Evolutionary conservation across 140 eudicot genomes (phyloP), one percentile per base, ranked within the genome.

Genomic region (Bidens hawaiensis): DNA sequence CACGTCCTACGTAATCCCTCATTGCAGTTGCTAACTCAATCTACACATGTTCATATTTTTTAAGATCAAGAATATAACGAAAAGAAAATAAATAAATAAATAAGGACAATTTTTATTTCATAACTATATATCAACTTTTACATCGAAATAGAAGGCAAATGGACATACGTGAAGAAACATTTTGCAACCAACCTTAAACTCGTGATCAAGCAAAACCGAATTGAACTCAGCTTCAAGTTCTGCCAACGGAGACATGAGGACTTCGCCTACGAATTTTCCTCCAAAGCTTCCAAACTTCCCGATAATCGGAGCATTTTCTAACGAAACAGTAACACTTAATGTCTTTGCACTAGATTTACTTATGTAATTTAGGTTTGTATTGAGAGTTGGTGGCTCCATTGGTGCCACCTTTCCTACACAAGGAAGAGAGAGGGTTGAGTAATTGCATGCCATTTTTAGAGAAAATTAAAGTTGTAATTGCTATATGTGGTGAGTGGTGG

Each of bases 241-340:
- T 28, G 55, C 69, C 41, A 88, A 74, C 34, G 78, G 80, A 36
- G 75, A 6, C 6, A 88, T 62, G 4, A 88, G 74, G 16, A 77
- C 54, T 70, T 88, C 94, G 17, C 79, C 85, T 27, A 87, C 94
- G 62, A 75, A 87, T 22, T 43, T 67, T 8, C 96, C 96, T 48
- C 96, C 94, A 57, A 71, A 87, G 54, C 26, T 78, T 14, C 96
- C 96, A 34, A 73, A 87, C 40, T 79, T 87, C 28, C 94, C 94
- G 0, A 67, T 31, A 33, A 9, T 43, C 2, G 61, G 55, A 23
- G 4, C 25, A 15, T 26, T 52, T 13, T 63, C 71, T 27, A 16
- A 33, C 12, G 34, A 46, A 12, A 58, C 56, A 28, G 22, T 64
- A n/a, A n/a, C n/a, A 21, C 19, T 22, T 11, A 61, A 13, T 71